phyloP scores from a whole-genome alignment of 495 filamentous ascomycete species.

The Aspergillus taichungensis region DNA sequence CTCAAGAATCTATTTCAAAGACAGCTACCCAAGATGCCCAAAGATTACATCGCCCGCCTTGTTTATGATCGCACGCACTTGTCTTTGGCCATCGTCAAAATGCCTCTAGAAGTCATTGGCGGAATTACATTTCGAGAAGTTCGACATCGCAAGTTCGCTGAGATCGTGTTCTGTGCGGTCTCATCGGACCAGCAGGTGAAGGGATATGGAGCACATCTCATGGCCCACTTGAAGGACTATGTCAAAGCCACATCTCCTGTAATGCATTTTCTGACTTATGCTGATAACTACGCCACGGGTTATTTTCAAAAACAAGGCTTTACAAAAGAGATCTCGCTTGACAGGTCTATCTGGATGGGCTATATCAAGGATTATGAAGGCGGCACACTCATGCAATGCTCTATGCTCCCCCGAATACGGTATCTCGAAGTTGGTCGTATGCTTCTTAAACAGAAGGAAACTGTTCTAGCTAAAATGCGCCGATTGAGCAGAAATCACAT shows the following conservation, averaged over 20 bases:
- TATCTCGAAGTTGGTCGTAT: conserved; percentile 92
- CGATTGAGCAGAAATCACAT: conserved; percentile 83
- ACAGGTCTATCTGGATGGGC: conserved; percentile 91
- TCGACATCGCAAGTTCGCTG: conserved; percentile 83
- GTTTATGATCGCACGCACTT: conserved; percentile 96
- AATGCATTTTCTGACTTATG: conserved; percentile 98
- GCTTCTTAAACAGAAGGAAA: conserved; percentile 95
- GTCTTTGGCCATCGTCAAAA: conserved; percentile 95
- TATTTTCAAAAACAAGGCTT: conserved; percentile 99
- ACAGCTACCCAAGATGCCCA: conserved; percentile 97
- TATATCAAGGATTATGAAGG: conserved; percentile 99
- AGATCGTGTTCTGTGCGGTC: conserved; percentile 98
- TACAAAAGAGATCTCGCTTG: conserved; percentile 94
- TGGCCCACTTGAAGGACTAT: conserved; percentile 98
- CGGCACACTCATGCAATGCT: conserved; percentile 98
- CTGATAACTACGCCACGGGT: conserved; percentile 97
- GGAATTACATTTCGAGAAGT: conserved; percentile 97
- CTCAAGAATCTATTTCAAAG: conserved; percentile 98
- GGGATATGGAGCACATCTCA: conserved; percentile 94
- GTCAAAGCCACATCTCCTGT: conserved; percentile 94
- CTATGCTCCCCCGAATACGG: conserved; percentile 89
- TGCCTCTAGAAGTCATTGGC: conserved; percentile 86
- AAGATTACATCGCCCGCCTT: conserved; percentile 93
- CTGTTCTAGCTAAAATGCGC: conserved; percentile 86
- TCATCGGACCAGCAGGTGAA: conserved; percentile 98